Evolutionary conservation across 352 stramenopile genomes (phyloP).

Genomic region (Globisporangium camurandrum): DNA sequence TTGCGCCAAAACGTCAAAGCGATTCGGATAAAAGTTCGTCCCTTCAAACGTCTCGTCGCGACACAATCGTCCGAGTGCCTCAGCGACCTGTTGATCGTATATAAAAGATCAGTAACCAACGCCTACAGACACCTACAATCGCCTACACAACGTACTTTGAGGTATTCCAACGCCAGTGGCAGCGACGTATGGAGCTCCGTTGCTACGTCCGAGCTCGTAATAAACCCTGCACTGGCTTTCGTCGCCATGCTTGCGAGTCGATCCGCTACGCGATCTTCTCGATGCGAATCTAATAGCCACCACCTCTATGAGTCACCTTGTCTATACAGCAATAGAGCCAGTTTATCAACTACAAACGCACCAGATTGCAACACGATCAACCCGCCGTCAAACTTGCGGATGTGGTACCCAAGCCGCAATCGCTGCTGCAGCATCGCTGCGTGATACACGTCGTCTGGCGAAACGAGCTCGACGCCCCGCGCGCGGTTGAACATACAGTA

Average conservation of each 20-base stretch:
- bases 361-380: constrained; percentile 90
- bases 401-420: constrained; percentile 86
- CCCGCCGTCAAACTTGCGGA: constrained; percentile 91
- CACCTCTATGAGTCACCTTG: too few relatives aligned
- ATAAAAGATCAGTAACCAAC: not conserved
- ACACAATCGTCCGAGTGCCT: constrained; percentile 91
- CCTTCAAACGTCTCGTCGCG: constrained; percentile 95
- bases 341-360: constrained; percentile 13
- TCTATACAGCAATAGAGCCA: too few relatives aligned
- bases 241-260: constrained; percentile 69
- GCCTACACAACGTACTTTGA: constrained; percentile 64
- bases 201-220: constrained; percentile 89
- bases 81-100: constrained; percentile 57
- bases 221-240: constrained; percentile 61
- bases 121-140: too few relatives aligned
- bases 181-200: constrained; percentile 90
- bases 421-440: constrained; percentile 80
- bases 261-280: constrained; percentile 75
- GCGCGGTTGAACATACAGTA: constrained; percentile 99
- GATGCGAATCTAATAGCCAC: constrained; percentile 79
- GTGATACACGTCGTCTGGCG: constrained; percentile 95
- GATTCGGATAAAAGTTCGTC: constrained; percentile 93
- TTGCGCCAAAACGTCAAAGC: constrained; percentile 56
- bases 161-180: constrained; percentile 93
- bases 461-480: constrained; percentile 95